Conservation (phyloP, 331 rosid species). For the Cydonia oblonga region DNA sequence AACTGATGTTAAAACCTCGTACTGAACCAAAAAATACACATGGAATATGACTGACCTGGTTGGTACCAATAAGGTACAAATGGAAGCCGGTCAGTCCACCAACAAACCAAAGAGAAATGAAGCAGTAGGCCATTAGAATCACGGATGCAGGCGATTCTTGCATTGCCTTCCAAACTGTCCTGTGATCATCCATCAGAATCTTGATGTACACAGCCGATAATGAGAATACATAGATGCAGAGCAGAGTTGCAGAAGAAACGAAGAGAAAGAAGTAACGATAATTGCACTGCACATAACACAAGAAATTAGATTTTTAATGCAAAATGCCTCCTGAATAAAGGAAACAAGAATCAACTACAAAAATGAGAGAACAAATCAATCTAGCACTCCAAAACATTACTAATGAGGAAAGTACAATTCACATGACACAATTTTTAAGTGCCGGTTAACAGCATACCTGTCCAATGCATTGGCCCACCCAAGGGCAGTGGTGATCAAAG, state of each 20-base stretch:
- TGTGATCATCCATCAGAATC: constrained; percentile 52
- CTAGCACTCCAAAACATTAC: not conserved
- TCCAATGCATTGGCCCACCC: constrained; percentile 99
- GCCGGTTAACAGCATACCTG: constrained; percentile 45
- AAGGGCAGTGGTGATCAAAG: constrained; percentile 95
- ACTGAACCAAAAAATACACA: constrained; percentile 9
- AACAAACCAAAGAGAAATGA: constrained; percentile 84
- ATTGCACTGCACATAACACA: constrained; percentile 68
- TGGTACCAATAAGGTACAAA: constrained; percentile 76
- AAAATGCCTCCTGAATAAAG: not conserved
- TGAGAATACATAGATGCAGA: constrained; percentile 73
- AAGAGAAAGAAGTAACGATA: constrained; percentile 85
- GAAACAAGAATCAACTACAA: constrained; percentile 6
- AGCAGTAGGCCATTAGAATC: constrained; percentile 76
- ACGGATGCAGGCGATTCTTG: constrained; percentile 83
- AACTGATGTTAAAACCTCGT: not conserved
- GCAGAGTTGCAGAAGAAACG: constrained; percentile 73
- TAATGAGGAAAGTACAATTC: constrained; percentile 1
- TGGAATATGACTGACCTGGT: constrained; percentile 53
- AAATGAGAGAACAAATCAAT: not conserved
- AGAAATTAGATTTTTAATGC: not conserved
- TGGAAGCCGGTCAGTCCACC: constrained; percentile 95
- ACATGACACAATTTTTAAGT: not conserved
- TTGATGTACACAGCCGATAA: constrained; percentile 76
- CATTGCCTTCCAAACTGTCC: constrained; percentile 93